These are phyloP conservation scores for Pseudocercospora crystallina DNA, from an alignment of 2,329 filamentous ascomycete genomes.

Conservation along the genomic window DNA sequence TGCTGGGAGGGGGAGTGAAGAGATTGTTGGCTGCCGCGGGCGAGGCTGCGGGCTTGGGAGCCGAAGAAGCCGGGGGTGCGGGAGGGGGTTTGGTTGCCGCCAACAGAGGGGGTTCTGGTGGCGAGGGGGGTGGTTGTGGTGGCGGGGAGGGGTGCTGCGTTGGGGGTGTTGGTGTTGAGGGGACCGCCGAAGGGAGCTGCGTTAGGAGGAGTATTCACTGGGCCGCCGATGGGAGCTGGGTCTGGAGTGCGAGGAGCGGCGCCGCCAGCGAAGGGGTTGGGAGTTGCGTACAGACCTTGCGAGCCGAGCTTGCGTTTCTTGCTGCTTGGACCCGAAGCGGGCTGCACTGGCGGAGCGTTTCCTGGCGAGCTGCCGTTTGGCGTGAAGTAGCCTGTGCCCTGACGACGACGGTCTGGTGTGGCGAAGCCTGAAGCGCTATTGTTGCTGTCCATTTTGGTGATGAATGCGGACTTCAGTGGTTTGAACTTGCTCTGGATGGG, in stretches of 20 bases:
- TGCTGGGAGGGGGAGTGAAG: neutral
- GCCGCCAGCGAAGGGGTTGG: too few species aligned
- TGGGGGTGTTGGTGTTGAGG: neutral
- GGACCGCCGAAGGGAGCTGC: too few species aligned
- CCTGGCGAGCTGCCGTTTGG: neutral
- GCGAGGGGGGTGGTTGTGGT: neutral
- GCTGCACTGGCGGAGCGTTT: neutral
- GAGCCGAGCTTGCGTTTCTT: neutral
- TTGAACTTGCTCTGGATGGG: too few species aligned
- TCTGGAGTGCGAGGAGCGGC: too few species aligned
- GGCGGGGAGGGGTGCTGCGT: neutral
- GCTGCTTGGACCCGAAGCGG: neutral
- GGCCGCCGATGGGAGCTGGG: too few species aligned
- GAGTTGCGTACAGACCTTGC: neutral
- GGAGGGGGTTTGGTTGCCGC: neutral
- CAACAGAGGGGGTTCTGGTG: neutral
- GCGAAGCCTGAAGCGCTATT: neutral
- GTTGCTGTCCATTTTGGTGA: neutral
- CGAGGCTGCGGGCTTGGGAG: slow-evolving; percentile 13
- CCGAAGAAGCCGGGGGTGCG: slow-evolving; percentile 10
- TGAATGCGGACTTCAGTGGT: too few species aligned
- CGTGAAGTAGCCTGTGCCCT: neutral
- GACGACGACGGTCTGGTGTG: neutral
- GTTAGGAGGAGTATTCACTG: too few species aligned
- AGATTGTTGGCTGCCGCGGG: slow-evolving; percentile 3